Conservation (phyloP, 2,329 filamentous ascomycete species). For the Phaeosphaeria sp. region DNA sequence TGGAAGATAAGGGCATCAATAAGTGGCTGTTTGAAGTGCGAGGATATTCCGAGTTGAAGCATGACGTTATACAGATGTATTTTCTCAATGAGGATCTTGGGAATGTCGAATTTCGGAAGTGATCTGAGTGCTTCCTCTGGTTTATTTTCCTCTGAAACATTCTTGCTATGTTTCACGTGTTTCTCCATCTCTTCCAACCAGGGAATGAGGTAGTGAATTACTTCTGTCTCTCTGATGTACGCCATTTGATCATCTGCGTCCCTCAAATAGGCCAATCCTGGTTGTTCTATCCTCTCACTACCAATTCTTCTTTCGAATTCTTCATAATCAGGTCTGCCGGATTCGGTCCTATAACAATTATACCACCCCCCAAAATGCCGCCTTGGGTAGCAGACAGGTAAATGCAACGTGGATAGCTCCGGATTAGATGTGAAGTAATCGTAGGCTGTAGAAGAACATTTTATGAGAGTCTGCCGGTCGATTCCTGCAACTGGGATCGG, state of each 20-base stretch:
- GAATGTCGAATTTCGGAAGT: conserved; percentile 4
- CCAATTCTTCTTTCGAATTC: too few species aligned
- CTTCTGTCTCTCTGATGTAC: conserved; percentile 12
- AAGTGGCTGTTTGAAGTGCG: conserved; percentile 14
- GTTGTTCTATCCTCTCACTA: too few species aligned
- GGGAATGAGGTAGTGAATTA: conserved; percentile 17
- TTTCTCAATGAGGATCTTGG: conserved; percentile 14
- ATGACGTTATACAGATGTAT: conserved; percentile 30
- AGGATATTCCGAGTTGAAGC: conserved; percentile 23
- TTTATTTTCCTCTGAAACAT: background rate
- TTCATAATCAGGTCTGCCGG: too few species aligned
- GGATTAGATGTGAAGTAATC: conserved; percentile 21
- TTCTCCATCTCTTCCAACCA: conserved; percentile 17
- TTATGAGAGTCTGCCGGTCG: conserved; percentile 15
- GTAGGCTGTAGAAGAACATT: conserved; percentile 15
- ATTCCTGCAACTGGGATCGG: conserved; percentile 4
- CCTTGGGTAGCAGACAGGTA: conserved; percentile 15
- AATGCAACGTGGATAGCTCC: background rate
- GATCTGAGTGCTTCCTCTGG: background rate
- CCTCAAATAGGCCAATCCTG: background rate
- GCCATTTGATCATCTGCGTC: conserved; percentile 10
- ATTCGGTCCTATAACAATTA: too few species aligned
- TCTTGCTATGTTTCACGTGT: background rate
- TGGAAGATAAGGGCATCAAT: conserved; percentile 18
- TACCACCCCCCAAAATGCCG: background rate